Conservation (phyloP, 23 red algal genomes). For the Pyropia yezoensis region DNA sequence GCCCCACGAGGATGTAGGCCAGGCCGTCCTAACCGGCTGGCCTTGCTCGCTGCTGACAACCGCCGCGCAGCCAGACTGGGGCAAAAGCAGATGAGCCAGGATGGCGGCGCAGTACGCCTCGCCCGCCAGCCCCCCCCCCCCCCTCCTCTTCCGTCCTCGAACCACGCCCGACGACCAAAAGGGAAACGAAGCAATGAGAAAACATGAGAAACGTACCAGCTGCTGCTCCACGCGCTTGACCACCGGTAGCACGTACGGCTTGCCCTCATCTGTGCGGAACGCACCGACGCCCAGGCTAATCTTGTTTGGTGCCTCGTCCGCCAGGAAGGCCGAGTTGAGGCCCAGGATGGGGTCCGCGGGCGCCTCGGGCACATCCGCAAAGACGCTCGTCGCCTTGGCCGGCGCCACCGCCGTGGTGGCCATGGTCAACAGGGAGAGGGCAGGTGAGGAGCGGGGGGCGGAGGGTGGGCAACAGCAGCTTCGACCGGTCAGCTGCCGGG, state of each 20-base stretch:
- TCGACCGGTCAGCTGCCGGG: too few species aligned
- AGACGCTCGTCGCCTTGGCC: conserved; percentile 11
- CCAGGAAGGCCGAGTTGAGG: conserved; percentile 39
- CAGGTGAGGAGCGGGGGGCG: too few species aligned
- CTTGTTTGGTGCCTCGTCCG: conserved; percentile 62
- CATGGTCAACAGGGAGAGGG: too few species aligned
- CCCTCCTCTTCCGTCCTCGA: too few species aligned
- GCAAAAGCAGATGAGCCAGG: too few species aligned
- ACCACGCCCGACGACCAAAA: not conserved
- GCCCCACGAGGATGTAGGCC: too few species aligned
- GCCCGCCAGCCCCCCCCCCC: too few species aligned
- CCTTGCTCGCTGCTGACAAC: too few species aligned
- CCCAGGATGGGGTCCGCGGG: conserved; percentile 87
- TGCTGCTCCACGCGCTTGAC: conserved; percentile 54
- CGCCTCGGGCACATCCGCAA: conserved; percentile 45
- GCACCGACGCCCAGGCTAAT: conserved; percentile 93
- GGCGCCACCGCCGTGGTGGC: not conserved
- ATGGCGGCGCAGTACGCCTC: too few species aligned
- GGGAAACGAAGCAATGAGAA: not conserved
- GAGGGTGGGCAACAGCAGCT: too few species aligned
- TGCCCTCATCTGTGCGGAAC: conserved; percentile 71
- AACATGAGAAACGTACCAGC: conserved; percentile 1
- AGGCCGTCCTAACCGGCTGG: too few species aligned
- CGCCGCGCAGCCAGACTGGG: too few species aligned
- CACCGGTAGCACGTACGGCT: conserved; percentile 72